A percentile compares a stretch with the other conserved stretches of the same genome.
These are phyloP conservation scores for Diutina neorugosa DNA, from an alignment of 1,139 yeast species.

Conservation along the genomic window DNA sequence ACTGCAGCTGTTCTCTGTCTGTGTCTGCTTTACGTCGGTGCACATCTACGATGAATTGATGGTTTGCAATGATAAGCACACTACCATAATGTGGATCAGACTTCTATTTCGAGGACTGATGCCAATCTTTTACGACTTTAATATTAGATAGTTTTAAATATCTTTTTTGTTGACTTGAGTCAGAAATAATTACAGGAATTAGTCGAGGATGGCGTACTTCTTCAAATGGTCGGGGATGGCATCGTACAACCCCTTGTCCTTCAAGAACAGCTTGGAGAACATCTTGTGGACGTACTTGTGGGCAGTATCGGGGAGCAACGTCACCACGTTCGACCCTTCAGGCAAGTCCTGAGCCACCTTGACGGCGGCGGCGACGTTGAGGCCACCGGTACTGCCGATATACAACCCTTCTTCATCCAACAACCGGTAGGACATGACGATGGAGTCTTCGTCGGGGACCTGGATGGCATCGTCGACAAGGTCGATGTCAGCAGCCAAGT, in stretches of 20 bases:
- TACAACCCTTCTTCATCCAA: slow-evolving; percentile 84
- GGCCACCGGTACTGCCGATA: slow-evolving; percentile 80
- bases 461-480: slow-evolving; percentile 62
- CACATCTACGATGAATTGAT: too few species aligned
- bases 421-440: slow-evolving; percentile 70
- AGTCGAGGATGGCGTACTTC: slow-evolving; percentile 43
- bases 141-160: too few species aligned
- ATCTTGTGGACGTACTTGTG: slow-evolving; percentile 77
- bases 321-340: slow-evolving; percentile 71
- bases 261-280: slow-evolving; percentile 68
- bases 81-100: too few species aligned
- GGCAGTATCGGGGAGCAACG: slow-evolving; percentile 78
- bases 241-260: slow-evolving; percentile 52
- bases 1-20: too few species aligned
- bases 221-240: slow-evolving; percentile 59
- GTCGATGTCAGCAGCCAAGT: slow-evolving; percentile 60
- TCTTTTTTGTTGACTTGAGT: too few species aligned
- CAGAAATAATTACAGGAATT: slow-evolving; percentile 5
- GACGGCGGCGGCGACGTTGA: slow-evolving; percentile 74
- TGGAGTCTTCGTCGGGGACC: slow-evolving; percentile 64
- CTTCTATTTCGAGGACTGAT: too few species aligned
- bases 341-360: slow-evolving; percentile 68
- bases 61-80: too few species aligned
- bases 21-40: too few species aligned
- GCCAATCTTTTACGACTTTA: too few species aligned